Evolutionary conservation across 345 rosid genomes (phyloP).

Genomic region (Brassica cretica): DNA sequence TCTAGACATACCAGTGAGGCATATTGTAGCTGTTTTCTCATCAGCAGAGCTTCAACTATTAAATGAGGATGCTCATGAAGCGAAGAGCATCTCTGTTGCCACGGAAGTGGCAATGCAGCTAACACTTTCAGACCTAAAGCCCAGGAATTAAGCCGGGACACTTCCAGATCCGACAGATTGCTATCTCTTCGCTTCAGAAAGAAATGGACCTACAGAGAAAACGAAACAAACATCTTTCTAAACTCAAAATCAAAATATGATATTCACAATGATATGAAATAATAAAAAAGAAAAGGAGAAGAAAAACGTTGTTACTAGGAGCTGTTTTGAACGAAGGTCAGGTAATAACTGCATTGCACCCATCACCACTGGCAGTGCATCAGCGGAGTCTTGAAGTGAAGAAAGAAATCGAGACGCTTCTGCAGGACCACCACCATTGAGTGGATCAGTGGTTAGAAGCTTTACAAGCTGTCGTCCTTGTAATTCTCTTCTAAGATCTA

Average conservation of each 20-base stretch:
- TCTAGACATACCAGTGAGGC: slow-evolving; percentile 67
- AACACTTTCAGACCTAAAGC: slow-evolving; percentile 96
- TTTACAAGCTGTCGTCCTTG: slow-evolving; percentile 97
- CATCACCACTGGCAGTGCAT: slow-evolving; percentile 94
- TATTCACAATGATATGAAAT: background rate
- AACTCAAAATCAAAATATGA: background rate
- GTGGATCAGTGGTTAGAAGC: slow-evolving; percentile 95
- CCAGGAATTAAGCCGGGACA: slow-evolving; percentile 91
- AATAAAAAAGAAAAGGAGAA: background rate
- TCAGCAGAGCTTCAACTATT: slow-evolving; percentile 90
- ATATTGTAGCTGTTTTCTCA: slow-evolving; percentile 94
- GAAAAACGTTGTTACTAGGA: slow-evolving; percentile 58
- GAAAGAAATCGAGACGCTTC: slow-evolving; percentile 98
- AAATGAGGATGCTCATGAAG: slow-evolving; percentile 93
- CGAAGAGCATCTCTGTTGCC: slow-evolving; percentile 99
- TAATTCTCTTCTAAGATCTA: slow-evolving; percentile 86
- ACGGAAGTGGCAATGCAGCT: slow-evolving; percentile 92
- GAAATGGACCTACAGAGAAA: slow-evolving; percentile 78
- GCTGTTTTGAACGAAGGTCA: slow-evolving; percentile 94
- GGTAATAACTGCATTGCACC: slow-evolving; percentile 98
- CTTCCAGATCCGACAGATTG: slow-evolving; percentile 75
- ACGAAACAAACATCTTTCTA: slow-evolving; percentile 33
- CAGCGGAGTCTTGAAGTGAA: slow-evolving; percentile 83
- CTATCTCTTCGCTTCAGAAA: slow-evolving; percentile 88
- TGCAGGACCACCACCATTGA: slow-evolving; percentile 98